A percentile compares a stretch with the other conserved stretches of the same genome.
Conservation (phyloP, 2,329 filamentous ascomycete species). For the Neonectria magnoliae region DNA sequence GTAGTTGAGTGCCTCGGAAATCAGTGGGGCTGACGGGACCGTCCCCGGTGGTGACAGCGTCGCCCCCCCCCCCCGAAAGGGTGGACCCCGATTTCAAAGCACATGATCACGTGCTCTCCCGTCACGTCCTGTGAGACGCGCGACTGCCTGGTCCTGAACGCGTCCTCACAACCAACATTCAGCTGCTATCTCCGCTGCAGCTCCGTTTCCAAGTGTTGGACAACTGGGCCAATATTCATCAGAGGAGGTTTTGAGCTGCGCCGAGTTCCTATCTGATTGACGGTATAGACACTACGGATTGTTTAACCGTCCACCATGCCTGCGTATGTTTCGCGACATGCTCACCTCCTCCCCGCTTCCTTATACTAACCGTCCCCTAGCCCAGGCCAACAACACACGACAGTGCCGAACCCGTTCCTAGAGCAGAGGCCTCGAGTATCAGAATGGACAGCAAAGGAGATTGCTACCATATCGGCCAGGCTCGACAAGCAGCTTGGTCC, state of each 20-base stretch:
- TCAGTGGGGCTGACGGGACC: conserved; percentile 29
- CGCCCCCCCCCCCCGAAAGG: not conserved
- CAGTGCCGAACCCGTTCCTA: conserved; percentile 81
- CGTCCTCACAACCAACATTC: conserved; percentile 22
- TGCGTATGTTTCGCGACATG: conserved; percentile 47
- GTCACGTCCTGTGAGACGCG: conserved; percentile 36
- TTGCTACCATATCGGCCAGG: conserved; percentile 85
- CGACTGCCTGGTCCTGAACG: conserved; percentile 39
- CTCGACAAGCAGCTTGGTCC: conserved; percentile 94
- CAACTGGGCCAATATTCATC: not conserved
- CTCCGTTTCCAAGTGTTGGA: not conserved
- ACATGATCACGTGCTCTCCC: conserved; percentile 45
- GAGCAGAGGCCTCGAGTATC: conserved; percentile 74
- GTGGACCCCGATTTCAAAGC: conserved; percentile 19
- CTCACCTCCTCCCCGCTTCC: not conserved
- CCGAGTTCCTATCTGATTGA: conserved; percentile 36
- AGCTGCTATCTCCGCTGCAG: not conserved
- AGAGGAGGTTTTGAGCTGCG: not conserved
- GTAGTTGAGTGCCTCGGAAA: conserved; percentile 1
- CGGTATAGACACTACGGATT: conserved; percentile 26
- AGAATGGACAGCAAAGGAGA: conserved; percentile 88
- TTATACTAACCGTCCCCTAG: conserved; percentile 52
- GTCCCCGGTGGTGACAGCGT: conserved; percentile 17
- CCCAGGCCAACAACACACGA: conserved; percentile 71
- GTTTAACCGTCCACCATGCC: conserved; percentile 50